Conservation (phyloP, 257 asterid genomes). For the Solanum corneliomulleri region DNA sequence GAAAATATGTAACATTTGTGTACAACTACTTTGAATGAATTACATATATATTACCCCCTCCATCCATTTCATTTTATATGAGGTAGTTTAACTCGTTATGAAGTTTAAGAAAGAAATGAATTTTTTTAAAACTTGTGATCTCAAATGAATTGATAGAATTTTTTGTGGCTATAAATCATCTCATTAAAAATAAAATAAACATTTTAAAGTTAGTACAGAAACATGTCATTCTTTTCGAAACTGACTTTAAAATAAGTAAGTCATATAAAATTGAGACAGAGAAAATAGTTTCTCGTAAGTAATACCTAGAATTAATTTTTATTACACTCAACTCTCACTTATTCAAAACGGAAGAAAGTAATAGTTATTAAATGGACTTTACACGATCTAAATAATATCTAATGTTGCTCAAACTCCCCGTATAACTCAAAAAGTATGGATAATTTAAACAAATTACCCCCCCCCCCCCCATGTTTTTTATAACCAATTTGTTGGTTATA, state of each 20-base stretch:
- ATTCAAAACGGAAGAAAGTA: not conserved
- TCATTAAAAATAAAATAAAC: too few species aligned
- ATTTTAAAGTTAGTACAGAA: too few species aligned
- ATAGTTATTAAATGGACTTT: not conserved
- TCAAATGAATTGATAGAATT: too few species aligned
- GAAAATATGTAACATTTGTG: not conserved
- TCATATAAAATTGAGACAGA: too few species aligned
- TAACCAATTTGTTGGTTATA: not conserved
- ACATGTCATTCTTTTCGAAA: too few species aligned
- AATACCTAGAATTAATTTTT: not conserved
- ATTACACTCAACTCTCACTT: not conserved
- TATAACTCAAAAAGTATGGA: not conserved
- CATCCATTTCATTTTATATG: fast-evolving
- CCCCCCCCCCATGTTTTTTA: fast-evolving
- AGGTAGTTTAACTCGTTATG: too few species aligned
- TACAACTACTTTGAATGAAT: not conserved
- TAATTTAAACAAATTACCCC: not conserved
- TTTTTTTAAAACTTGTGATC: fast-evolving
- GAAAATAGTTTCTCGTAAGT: fast-evolving
- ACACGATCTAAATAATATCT: not conserved
- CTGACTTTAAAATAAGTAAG: too few species aligned
- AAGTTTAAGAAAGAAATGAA: too few species aligned
- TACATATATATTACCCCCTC: not conserved
- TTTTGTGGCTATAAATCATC: too few species aligned
- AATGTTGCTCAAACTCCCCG: not conserved